A percentile compares a stretch with the other conserved stretches of the same genome.
Evolutionary conservation across 495 filamentous ascomycete species (phyloP).

Genomic region (Penicillium pancosmium): DNA sequence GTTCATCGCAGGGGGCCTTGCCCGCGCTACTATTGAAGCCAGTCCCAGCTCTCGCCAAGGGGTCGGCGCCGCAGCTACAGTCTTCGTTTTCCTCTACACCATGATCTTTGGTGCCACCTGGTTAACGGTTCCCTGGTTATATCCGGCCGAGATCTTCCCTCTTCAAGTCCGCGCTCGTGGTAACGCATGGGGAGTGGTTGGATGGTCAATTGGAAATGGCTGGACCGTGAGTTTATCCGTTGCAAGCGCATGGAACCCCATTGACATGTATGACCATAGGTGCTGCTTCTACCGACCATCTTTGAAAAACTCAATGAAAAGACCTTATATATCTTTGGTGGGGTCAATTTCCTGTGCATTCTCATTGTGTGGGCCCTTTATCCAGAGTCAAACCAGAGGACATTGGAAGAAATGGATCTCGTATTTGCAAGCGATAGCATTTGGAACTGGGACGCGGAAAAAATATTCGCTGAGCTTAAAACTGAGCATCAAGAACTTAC

Average conservation of each 20-base stretch:
- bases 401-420: slow-evolving; percentile 46
- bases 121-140: slow-evolving; percentile 63
- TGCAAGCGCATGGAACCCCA: not conserved
- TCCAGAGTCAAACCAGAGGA: slow-evolving; percentile 42
- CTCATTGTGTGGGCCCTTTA: slow-evolving; percentile 34
- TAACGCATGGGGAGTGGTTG: slow-evolving; percentile 64
- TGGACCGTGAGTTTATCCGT: not conserved
- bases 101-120: slow-evolving; percentile 49
- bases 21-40: slow-evolving; percentile 32
- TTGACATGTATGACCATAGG: slow-evolving; percentile 9
- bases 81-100: slow-evolving; percentile 59
- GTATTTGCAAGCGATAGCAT: slow-evolving; percentile 32
- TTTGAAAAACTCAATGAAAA: slow-evolving; percentile 33
- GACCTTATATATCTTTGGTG: slow-evolving; percentile 44
- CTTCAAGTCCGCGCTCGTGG: slow-evolving; percentile 62
- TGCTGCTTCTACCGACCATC: slow-evolving; percentile 35
- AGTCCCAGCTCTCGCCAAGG: slow-evolving; percentile 30
- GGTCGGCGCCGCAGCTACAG: slow-evolving; percentile 50
- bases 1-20: slow-evolving; percentile 45
- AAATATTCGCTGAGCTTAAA: too few species aligned
- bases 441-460: slow-evolving; percentile 13
- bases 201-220: slow-evolving; percentile 31
- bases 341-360: slow-evolving; percentile 43
- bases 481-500: too few species aligned
- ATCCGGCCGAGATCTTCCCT: slow-evolving; percentile 68